phyloP scores from a whole-genome alignment of 1,284 basidiomycete species.

The Chondrostereum purpureum region DNA sequence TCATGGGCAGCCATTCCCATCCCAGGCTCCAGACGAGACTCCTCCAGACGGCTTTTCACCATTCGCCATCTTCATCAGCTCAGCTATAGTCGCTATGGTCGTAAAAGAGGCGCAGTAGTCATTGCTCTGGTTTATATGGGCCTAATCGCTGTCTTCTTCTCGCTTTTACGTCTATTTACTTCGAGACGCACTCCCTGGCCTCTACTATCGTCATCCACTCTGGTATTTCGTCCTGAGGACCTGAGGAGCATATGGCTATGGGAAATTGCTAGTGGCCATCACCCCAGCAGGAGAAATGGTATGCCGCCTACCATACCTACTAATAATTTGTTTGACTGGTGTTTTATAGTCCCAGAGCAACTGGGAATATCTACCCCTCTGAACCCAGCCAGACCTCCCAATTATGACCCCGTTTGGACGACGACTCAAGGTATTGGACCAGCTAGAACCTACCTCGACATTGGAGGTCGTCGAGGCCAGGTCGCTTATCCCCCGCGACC shows the following conservation, averaged over 20 bases:
- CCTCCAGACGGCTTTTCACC: constrained; percentile 8
- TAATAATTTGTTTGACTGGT: constrained; percentile 14
- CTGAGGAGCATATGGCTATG: constrained; percentile 61
- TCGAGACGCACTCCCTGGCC: constrained; percentile 13
- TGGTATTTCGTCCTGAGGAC: constrained; percentile 15
- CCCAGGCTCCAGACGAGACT: constrained; percentile 8
- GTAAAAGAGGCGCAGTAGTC: constrained; percentile 12
- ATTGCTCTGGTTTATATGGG: constrained; percentile 9
- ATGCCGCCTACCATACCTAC: constrained; percentile 22
- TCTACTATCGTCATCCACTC: constrained; percentile 3
- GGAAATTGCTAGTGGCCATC: constrained; percentile 72
- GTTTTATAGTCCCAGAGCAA: constrained; percentile 11
- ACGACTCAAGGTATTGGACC: constrained; percentile 47
- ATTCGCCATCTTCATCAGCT: constrained; percentile 9
- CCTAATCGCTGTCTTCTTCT: constrained; percentile 12
- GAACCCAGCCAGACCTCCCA: neutral
- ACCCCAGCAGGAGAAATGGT: constrained; percentile 55
- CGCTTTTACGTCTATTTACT: constrained; percentile 11
- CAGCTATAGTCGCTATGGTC: constrained; percentile 8
- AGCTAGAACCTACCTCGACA: constrained; percentile 54
- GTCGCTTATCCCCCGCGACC: constrained; percentile 25
- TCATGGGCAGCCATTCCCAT: constrained; percentile 8
- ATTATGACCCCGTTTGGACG: too few relatives aligned
- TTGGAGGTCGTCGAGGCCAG: constrained; percentile 36
- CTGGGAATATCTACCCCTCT: neutral